Conservation (phyloP, 1,139 yeast species). For the Sugiyamaella pinicola region DNA sequence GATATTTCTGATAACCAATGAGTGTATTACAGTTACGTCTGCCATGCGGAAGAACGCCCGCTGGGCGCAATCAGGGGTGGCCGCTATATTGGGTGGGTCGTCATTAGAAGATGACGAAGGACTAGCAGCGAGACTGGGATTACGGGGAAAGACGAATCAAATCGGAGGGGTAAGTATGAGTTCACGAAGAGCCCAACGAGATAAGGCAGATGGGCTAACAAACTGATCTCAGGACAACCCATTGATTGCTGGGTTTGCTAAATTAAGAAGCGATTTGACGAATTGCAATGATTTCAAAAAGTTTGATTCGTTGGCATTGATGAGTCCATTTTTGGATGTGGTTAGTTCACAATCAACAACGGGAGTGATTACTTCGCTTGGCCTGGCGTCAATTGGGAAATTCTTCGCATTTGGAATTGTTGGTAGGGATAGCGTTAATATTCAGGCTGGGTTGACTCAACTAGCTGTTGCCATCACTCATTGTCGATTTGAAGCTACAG, state of each 20-base stretch:
- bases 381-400: conserved; percentile 75
- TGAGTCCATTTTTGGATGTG: conserved; percentile 87
- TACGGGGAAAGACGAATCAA: conserved; percentile 20
- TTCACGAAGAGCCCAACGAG: not conserved
- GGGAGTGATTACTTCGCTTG: conserved; percentile 81
- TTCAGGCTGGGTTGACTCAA: conserved; percentile 55
- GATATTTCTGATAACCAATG: conserved; percentile 80
- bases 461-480: conserved; percentile 81
- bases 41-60: conserved; percentile 89
- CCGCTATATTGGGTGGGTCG: conserved; percentile 68
- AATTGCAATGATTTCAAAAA: conserved; percentile 56
- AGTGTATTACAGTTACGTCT: conserved; percentile 81
- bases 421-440: conserved; percentile 49
- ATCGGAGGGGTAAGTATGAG: conserved; percentile 22
- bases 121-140: conserved; percentile 31
- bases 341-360: conserved; percentile 83
- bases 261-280: conserved; percentile 68
- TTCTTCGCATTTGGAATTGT: conserved; percentile 64
- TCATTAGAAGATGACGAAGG: conserved; percentile 45
- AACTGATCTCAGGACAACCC: conserved; percentile 60
- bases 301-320: conserved; percentile 70
- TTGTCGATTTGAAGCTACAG: conserved; percentile 94
- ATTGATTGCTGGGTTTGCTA: conserved; percentile 77
- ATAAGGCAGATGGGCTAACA: conserved; percentile 19
- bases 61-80: conserved; percentile 83